phyloP scores from a whole-genome alignment of 352 stramenopile genomes.

The Pythium dissotocum region DNA sequence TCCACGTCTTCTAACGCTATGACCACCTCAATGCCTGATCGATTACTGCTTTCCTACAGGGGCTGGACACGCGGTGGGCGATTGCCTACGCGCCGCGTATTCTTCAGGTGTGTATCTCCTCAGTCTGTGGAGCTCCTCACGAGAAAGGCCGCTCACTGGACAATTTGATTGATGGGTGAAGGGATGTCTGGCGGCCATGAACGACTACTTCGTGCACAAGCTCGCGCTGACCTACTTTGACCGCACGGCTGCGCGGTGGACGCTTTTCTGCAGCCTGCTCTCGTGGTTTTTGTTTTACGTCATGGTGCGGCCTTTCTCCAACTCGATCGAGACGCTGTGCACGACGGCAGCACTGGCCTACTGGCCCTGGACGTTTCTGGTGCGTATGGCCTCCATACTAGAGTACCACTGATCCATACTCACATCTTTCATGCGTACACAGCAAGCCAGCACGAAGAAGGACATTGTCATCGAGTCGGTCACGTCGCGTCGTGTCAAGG shows the following conservation, averaged over 20 bases:
- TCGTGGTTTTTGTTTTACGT: slow-evolving; percentile 89
- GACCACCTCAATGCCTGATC: not conserved
- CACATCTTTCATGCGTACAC: not conserved
- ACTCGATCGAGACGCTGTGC: slow-evolving; percentile 81
- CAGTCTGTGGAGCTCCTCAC: not conserved
- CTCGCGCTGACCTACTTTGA: slow-evolving; percentile 68
- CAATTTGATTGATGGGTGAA: slow-evolving; percentile 14
- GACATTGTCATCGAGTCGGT: slow-evolving; percentile 22
- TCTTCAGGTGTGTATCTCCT: slow-evolving; percentile 44
- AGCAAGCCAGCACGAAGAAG: slow-evolving; percentile 26
- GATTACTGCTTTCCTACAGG: slow-evolving; percentile 28
- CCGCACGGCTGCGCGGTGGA: slow-evolving; percentile 59
- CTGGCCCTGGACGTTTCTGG: slow-evolving; percentile 79
- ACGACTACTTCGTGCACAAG: slow-evolving; percentile 78
- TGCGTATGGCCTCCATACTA: slow-evolving; percentile 18
- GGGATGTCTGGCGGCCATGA: slow-evolving; percentile 61
- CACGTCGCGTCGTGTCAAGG: slow-evolving; percentile 25
- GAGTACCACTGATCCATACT: slow-evolving; percentile 4
- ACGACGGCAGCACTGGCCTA: slow-evolving; percentile 70
- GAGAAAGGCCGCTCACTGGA: not conserved
- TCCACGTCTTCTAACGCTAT: not conserved
- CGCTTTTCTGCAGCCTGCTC: slow-evolving; percentile 70
- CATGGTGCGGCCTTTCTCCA: slow-evolving; percentile 86
- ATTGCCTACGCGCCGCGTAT: slow-evolving; percentile 78
- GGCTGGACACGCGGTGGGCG: slow-evolving; percentile 80